Conservation (phyloP, 768 basidiomycete species). For the Panaeolus papilionaceus region DNA sequence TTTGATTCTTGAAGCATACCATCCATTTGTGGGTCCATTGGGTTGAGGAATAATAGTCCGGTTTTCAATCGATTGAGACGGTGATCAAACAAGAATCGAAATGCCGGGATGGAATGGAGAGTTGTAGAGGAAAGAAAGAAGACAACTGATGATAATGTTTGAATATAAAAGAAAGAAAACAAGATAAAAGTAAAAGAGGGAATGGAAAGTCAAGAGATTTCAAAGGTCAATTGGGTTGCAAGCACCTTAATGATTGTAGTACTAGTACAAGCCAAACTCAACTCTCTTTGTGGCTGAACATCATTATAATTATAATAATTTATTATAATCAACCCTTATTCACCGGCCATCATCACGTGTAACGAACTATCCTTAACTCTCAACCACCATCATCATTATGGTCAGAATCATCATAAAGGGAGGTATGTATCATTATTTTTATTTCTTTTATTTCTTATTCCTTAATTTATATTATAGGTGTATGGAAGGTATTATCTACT, state of each 20-base stretch:
- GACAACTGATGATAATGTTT: constrained; percentile 1
- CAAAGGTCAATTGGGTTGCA: background rate
- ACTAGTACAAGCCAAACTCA: background rate
- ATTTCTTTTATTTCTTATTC: constrained; percentile 16
- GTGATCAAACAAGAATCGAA: constrained; percentile 46
- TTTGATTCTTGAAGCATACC: constrained; percentile 38
- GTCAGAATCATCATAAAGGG: constrained; percentile 93
- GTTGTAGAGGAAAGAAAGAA: constrained; percentile 10
- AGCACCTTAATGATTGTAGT: background rate
- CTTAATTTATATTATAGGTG: constrained; percentile 49
- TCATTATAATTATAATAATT: background rate
- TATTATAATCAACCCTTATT: background rate
- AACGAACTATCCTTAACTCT: background rate
- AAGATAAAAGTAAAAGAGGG: constrained; percentile 5
- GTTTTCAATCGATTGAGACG: constrained; percentile 46
- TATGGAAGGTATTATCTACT: constrained; percentile 70
- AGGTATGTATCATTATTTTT: constrained; percentile 49
- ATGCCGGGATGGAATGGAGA: constrained; percentile 17
- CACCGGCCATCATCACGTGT: constrained; percentile 13
- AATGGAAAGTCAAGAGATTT: constrained; percentile 7
- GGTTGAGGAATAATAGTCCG: constrained; percentile 29
- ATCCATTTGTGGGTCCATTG: constrained; percentile 48
- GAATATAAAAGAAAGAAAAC: background rate
- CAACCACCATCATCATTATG: constrained; percentile 48
- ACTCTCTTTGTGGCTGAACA: constrained; percentile 7